Percentiles rank a stretch among this genome's conserved stretches.
Conservation (phyloP, 2,329 filamentous ascomycete species). For the Leptographium galeiforme region DNA sequence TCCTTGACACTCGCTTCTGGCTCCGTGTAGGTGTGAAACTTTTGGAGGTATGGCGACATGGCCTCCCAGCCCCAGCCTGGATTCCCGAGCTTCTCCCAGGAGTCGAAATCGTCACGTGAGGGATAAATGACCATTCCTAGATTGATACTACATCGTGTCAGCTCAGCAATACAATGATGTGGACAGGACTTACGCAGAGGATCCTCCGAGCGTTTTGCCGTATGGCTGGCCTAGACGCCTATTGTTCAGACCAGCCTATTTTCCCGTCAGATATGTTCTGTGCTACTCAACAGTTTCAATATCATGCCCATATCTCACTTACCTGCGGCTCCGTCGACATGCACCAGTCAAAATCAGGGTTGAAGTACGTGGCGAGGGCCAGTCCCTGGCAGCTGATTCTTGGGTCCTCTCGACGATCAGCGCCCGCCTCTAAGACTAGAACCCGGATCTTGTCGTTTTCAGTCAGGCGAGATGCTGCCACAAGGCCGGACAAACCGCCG, state of each 20-base stretch:
- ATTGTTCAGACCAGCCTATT: not conserved
- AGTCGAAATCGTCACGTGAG: constrained; percentile 30
- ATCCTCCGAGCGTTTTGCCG: constrained; percentile 1
- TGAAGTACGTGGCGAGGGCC: not conserved
- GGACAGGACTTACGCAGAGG: not conserved
- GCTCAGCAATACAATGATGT: not conserved
- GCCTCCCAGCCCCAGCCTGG: constrained; percentile 38
- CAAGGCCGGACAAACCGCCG: not conserved
- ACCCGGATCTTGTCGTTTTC: constrained; percentile 1
- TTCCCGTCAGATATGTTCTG: no score
- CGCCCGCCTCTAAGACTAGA: not conserved
- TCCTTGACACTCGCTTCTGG: not conserved
- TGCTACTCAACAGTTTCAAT: no score
- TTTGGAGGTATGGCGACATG: constrained; percentile 10
- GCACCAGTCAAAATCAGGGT: constrained; percentile 3
- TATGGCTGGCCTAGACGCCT: not conserved
- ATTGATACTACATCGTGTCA: not conserved
- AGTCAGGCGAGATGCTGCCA: not conserved
- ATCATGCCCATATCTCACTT: not conserved
- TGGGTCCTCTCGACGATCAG: not conserved
- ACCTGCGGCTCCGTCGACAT: constrained; percentile 1
- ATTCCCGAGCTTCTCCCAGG: constrained; percentile 43
- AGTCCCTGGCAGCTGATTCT: constrained; percentile 1
- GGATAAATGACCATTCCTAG: constrained; percentile 2
- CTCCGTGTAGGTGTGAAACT: constrained; percentile 5